Percentiles rank a stretch among this genome's conserved stretches.
These are phyloP conservation scores for Umbellularia californica DNA, from an alignment of 164 flowering plant species.

Conservation along the genomic window DNA sequence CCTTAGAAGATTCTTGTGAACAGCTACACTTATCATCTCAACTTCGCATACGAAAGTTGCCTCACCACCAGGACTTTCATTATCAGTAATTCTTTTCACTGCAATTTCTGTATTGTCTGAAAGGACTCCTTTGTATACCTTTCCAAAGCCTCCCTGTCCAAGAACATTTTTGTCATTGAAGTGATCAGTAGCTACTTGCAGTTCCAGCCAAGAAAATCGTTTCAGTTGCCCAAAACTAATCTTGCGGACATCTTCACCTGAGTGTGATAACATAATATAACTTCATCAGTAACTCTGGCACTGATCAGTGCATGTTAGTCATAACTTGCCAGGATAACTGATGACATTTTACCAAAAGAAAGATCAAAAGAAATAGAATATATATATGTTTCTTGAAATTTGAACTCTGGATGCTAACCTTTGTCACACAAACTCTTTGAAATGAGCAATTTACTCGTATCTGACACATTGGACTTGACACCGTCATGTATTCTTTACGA, in stretches of 20 bases:
- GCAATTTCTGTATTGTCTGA: conserved; percentile 76
- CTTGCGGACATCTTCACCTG: conserved; percentile 88
- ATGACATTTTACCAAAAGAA: not conserved
- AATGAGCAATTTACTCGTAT: no score
- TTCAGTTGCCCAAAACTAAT: conserved; percentile 88
- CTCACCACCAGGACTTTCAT: conserved; percentile 88
- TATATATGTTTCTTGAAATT: not conserved
- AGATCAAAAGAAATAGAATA: not conserved
- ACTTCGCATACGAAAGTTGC: conserved; percentile 91
- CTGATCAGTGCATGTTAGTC: not conserved
- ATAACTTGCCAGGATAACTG: not conserved
- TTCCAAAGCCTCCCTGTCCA: conserved; percentile 97
- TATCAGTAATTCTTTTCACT: conserved; percentile 81
- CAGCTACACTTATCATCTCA: conserved; percentile 97
- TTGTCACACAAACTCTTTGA: not conserved
- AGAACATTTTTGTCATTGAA: conserved; percentile 88
- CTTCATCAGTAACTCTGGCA: not conserved
- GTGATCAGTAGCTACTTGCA: conserved; percentile 80
- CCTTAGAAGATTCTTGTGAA: conserved; percentile 74
- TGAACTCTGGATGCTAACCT: not conserved
- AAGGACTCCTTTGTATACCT: conserved; percentile 89
- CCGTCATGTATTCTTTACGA: no score
- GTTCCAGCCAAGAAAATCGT: conserved; percentile 84
- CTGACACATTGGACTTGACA: no score
- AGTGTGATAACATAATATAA: not conserved